Conservation (phyloP, 2,329 filamentous ascomycete species). For the Alternaria incomplexa region DNA sequence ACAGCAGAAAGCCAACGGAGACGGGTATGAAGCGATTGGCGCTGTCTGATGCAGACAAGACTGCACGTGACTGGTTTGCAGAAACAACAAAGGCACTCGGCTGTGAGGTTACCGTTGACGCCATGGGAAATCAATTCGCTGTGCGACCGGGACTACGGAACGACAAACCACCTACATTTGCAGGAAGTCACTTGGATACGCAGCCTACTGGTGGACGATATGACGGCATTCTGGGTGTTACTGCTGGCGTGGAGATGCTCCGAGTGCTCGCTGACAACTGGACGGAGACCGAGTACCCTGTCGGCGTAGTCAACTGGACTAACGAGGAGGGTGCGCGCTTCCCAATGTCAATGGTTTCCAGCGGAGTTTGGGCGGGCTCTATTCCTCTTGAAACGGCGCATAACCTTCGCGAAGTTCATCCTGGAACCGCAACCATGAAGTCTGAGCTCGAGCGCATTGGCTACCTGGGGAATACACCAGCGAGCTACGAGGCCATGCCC, state of each 20-base stretch:
- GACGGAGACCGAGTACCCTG: conserved; percentile 71
- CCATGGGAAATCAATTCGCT: conserved; percentile 83
- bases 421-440: conserved; percentile 67
- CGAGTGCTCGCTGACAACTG: conserved; percentile 70
- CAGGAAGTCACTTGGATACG: conserved; percentile 69
- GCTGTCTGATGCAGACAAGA: conserved; percentile 73
- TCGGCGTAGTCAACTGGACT: conserved; percentile 81
- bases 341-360: conserved; percentile 74
- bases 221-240: conserved; percentile 78
- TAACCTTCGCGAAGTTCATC: conserved; percentile 66
- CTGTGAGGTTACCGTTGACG: conserved; percentile 71
- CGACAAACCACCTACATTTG: conserved; percentile 67
- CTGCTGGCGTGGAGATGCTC: conserved; percentile 75
- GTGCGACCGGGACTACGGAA: conserved; percentile 67
- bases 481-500: conserved; percentile 64
- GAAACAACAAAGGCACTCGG: conserved; percentile 66
- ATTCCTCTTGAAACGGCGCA: conserved; percentile 68
- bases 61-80: conserved; percentile 77
- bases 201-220: conserved; percentile 70
- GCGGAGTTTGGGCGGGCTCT: conserved; percentile 77
- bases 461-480: conserved; percentile 66
- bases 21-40: conserved; percentile 79
- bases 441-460: conserved; percentile 74
- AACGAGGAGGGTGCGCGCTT: conserved; percentile 85
- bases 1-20: conserved; percentile 60